phyloP scores from a whole-genome alignment of 2,329 filamentous ascomycete species.

The Phaeosphaeria sp. region DNA sequence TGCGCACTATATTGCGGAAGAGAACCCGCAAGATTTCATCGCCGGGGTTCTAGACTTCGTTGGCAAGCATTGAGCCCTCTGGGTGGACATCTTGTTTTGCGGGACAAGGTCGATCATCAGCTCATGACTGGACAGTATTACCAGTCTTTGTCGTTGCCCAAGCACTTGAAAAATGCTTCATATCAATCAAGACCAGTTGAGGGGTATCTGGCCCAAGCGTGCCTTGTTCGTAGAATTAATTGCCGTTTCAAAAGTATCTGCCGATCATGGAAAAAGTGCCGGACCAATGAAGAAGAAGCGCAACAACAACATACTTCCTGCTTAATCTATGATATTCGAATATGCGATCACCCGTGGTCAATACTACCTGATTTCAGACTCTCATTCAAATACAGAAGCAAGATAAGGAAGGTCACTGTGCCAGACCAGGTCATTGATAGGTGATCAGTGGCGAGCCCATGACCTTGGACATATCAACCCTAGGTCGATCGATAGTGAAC shows the following conservation, averaged over 20 bases:
- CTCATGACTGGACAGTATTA: not conserved
- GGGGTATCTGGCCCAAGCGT: not conserved
- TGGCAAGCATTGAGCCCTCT: slow-evolving; percentile 9
- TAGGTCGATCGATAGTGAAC: not conserved
- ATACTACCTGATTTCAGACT: not conserved
- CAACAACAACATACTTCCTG: not conserved
- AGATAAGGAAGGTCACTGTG: not conserved
- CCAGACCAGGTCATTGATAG: not conserved
- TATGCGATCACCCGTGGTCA: not conserved
- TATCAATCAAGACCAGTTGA: not conserved
- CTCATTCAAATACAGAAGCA: not conserved
- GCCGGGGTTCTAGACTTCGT: slow-evolving; percentile 26
- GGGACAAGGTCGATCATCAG: not conserved
- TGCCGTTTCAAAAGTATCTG: not conserved
- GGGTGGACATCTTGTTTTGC: not conserved
- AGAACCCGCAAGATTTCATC: slow-evolving; percentile 28
- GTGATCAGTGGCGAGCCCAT: not conserved
- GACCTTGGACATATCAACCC: not conserved
- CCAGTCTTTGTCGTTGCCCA: not conserved
- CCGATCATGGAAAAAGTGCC: not conserved
- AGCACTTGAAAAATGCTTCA: not conserved
- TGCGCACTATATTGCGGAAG: slow-evolving; percentile 36
- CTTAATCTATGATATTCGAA: not conserved
- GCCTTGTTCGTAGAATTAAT: not conserved
- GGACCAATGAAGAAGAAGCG: not conserved